A percentile compares a stretch with the other conserved stretches of the same genome.
Conservation (phyloP, 805 yeast species). For the Suhomyces xylopsoci region DNA sequence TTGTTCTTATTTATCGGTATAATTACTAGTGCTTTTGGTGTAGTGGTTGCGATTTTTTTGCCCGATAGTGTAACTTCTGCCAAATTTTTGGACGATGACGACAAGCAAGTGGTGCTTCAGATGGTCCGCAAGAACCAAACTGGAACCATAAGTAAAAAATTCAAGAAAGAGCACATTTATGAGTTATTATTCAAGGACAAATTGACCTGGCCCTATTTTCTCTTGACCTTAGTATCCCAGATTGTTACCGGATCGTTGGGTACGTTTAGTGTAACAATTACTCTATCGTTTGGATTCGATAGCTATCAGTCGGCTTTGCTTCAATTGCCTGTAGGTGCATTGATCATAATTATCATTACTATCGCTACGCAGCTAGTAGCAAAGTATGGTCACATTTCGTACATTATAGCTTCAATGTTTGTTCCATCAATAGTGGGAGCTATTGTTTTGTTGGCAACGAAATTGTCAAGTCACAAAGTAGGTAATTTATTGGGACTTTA, state of each 20-base stretch:
- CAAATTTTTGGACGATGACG: conserved; percentile 38
- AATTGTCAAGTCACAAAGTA: conserved; percentile 26
- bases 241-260: conserved; percentile 52
- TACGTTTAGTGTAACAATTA: conserved; percentile 51
- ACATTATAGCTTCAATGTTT: conserved; percentile 26
- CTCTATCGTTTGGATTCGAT: conserved; percentile 50
- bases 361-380: conserved; percentile 31
- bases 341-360: conserved; percentile 28
- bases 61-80: conserved; percentile 48
- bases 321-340: conserved; percentile 49
- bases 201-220: conserved; percentile 48
- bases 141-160: conserved; percentile 48
- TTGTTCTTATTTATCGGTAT: conserved; percentile 56
- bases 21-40: conserved; percentile 50
- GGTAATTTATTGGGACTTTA: conserved; percentile 52
- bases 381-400: conserved; percentile 23
- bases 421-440: conserved; percentile 35
- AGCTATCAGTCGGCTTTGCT: conserved; percentile 43
- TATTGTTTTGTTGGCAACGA: conserved; percentile 38
- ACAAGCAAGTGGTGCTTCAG: conserved; percentile 40
- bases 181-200: conserved; percentile 47
- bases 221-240: conserved; percentile 45
- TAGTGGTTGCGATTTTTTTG: conserved; percentile 37
- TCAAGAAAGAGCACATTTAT: conserved; percentile 43
- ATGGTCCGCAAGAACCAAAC: conserved; percentile 48